Evolutionary conservation across 306 rosid genomes (phyloP).

Genomic region (Vigna unguiculata): DNA sequence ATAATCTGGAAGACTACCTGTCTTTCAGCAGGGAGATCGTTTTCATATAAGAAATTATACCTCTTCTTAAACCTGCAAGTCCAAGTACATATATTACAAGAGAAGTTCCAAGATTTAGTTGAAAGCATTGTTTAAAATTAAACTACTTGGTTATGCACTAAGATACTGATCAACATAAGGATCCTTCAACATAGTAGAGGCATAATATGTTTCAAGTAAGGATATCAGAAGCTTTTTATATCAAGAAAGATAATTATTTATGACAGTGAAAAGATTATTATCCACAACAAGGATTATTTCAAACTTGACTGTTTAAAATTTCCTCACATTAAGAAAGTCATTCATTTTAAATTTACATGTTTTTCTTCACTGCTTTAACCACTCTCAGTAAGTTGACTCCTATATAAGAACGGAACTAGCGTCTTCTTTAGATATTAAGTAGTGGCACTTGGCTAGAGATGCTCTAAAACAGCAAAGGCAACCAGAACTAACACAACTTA

Average conservation of each 20-base stretch:
- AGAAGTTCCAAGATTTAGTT: conserved; percentile 16
- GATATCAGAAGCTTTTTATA: not conserved
- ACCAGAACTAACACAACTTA: not conserved
- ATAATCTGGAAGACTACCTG: conserved; percentile 45
- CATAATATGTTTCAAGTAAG: not conserved
- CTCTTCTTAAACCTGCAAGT: conserved; percentile 80
- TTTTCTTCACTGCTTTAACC: not conserved
- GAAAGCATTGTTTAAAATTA: conserved; percentile 27
- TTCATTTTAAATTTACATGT: conserved; percentile 22
- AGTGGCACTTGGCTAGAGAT: conserved; percentile 20
- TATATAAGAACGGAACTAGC: not conserved
- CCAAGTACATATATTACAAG: conserved; percentile 22
- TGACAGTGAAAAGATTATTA: not conserved
- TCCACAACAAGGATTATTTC: not conserved
- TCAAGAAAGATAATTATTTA: not conserved
- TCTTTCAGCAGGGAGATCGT: conserved; percentile 57
- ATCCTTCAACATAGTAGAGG: conserved; percentile 9
- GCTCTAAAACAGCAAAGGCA: conserved; percentile 1
- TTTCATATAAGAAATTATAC: conserved; percentile 66
- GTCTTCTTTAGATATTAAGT: not conserved
- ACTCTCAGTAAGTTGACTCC: conserved; percentile 2
- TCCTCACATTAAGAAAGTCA: not conserved
- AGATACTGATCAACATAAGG: conserved; percentile 5
- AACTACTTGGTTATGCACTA: conserved; percentile 23
- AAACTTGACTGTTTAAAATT: not conserved